Conservation (phyloP, 2,329 filamentous ascomycete species). For the Lachnellula subtilissima region DNA sequence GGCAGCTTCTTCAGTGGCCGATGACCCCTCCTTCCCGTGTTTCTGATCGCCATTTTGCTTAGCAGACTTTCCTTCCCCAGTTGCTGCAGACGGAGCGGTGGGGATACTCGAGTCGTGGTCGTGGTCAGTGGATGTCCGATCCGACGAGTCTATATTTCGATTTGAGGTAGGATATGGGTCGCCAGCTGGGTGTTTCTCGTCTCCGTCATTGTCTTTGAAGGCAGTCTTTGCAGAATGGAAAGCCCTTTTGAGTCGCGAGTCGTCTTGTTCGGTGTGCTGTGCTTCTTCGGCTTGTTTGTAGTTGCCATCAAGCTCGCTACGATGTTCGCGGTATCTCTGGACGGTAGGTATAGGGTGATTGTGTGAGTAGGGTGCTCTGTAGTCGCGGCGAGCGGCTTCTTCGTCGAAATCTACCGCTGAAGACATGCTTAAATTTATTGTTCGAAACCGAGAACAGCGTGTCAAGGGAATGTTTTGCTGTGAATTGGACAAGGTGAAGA, state of each 20-base stretch:
- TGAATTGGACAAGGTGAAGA: too few species aligned
- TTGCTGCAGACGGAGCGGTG: slow-evolving; percentile 1
- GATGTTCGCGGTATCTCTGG: slow-evolving; percentile 23
- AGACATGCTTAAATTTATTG: neutral
- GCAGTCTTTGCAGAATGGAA: slow-evolving; percentile 20
- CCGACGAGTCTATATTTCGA: slow-evolving; percentile 15
- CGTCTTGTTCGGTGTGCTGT: slow-evolving; percentile 23
- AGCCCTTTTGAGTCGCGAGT: slow-evolving; percentile 20
- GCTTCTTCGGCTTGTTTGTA: slow-evolving; percentile 19
- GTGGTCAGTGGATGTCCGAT: slow-evolving; percentile 6
- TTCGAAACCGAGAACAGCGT: too few species aligned
- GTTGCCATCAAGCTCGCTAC: slow-evolving; percentile 17
- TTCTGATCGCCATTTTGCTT: slow-evolving; percentile 1
- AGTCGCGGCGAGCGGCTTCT: slow-evolving; percentile 22
- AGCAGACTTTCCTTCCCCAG: neutral
- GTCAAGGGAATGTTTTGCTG: too few species aligned
- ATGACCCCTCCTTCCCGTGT: slow-evolving; percentile 1
- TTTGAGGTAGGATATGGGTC: slow-evolving; percentile 24
- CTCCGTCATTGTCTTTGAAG: slow-evolving; percentile 23
- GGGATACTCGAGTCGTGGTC: slow-evolving; percentile 19
- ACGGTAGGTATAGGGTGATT: slow-evolving; percentile 26
- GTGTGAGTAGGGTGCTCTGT: slow-evolving; percentile 22
- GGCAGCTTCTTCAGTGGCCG: slow-evolving; percentile 22
- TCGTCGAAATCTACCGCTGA: slow-evolving; percentile 16
- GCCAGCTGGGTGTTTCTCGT: slow-evolving; percentile 16